Conservation (phyloP, 768 basidiomycete species). For the Xerocomus brunneocitrinus region DNA sequence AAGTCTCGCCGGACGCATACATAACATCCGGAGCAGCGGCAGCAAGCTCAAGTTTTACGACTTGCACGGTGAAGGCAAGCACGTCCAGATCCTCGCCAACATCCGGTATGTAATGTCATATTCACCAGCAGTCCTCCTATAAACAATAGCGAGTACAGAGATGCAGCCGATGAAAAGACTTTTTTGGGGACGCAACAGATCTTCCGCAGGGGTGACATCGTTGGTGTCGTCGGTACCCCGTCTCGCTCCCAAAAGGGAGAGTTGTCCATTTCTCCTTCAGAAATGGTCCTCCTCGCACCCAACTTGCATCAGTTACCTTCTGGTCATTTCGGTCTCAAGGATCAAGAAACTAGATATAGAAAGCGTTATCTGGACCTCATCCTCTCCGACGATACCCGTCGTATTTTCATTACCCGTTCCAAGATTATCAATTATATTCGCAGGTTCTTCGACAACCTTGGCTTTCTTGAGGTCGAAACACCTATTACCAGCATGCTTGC, state of each 20-base stretch:
- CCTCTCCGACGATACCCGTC: slow-evolving; percentile 83
- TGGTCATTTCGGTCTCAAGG: slow-evolving; percentile 89
- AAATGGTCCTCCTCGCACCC: slow-evolving; percentile 87
- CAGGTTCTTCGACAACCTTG: slow-evolving; percentile 81
- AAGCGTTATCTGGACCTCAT: slow-evolving; percentile 99
- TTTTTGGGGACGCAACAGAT: slow-evolving; percentile 75
- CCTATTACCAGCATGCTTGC: slow-evolving; percentile 97
- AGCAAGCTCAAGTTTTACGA: slow-evolving; percentile 93
- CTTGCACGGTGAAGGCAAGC: slow-evolving; percentile 84
- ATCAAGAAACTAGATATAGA: slow-evolving; percentile 95
- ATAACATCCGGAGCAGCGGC: slow-evolving; percentile 80
- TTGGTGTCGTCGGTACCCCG: slow-evolving; percentile 86
- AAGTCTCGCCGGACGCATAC: slow-evolving; percentile 83
- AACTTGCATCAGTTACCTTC: slow-evolving; percentile 96
- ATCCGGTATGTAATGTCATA: slow-evolving; percentile 51
- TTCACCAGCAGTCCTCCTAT: not conserved
- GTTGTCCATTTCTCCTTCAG: slow-evolving; percentile 78
- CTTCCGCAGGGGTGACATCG: slow-evolving; percentile 94
- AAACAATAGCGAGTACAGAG: slow-evolving; percentile 36
- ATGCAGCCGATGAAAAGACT: slow-evolving; percentile 54
- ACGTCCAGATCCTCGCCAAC: slow-evolving; percentile 95
- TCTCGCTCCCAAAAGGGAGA: slow-evolving; percentile 95
- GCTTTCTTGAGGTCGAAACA: slow-evolving; percentile 98
- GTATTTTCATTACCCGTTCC: slow-evolving; percentile 86
- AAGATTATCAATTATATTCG: slow-evolving; percentile 91